These are phyloP conservation scores for Ceratobasidium sp. DNA, from an alignment of 1,284 basidiomycete species.

Conservation along the genomic window DNA sequence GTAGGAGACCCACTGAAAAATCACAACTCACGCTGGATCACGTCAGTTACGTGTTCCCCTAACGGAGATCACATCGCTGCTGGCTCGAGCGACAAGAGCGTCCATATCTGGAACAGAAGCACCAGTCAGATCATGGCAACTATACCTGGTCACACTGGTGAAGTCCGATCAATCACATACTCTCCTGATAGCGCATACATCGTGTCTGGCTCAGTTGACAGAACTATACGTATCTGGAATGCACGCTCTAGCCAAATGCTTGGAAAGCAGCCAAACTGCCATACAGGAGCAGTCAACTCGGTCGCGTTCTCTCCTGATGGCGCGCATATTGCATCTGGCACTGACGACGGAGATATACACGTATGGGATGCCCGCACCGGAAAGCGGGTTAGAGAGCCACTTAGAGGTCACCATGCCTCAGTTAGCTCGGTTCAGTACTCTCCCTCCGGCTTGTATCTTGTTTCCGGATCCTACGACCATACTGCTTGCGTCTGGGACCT, in stretches of 20 bases:
- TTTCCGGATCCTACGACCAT: constrained; percentile 5
- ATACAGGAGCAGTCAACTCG: too few relatives aligned
- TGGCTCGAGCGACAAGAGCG: not conserved
- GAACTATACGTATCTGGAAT: too few relatives aligned
- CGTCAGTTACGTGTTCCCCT: not conserved
- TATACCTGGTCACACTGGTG: too few relatives aligned
- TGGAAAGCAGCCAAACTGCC: too few relatives aligned
- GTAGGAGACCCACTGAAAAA: not conserved
- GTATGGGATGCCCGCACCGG: constrained; percentile 9
- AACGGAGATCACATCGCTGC: not conserved
- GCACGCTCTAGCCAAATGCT: too few relatives aligned
- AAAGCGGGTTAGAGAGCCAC: not conserved
- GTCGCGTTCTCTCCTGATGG: too few relatives aligned
- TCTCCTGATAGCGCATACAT: too few relatives aligned
- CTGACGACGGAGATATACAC: not conserved
- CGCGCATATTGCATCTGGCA: too few relatives aligned
- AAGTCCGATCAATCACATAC: too few relatives aligned
- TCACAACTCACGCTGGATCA: not conserved
- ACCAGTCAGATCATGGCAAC: too few relatives aligned
- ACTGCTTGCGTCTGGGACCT: constrained; percentile 5
- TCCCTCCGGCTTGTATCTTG: not conserved
- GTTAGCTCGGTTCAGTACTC: constrained; percentile 7
- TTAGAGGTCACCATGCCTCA: not conserved
- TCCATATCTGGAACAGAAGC: not conserved
- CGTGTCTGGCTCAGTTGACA: too few relatives aligned